Percentiles rank a stretch among this genome's conserved stretches.
Evolutionary conservation across 176 grass and related monocot genomes (phyloP).

Genomic region (Rhynchospora tenuis): DNA sequence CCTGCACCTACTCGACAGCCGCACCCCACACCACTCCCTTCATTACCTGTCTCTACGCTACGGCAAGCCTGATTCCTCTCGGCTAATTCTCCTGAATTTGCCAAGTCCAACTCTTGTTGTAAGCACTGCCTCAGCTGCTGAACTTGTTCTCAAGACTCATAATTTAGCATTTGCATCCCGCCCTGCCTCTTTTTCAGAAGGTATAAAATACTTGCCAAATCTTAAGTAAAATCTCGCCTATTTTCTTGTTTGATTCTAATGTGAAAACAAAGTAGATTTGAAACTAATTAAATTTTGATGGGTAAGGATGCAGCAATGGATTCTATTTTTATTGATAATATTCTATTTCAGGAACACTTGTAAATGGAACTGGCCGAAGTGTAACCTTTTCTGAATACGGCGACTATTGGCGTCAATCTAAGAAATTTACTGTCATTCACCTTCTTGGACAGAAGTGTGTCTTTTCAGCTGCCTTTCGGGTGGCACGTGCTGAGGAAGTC

Average conservation of each 20-base stretch:
- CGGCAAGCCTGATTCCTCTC: conserved; percentile 34
- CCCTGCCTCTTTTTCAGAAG: conserved; percentile 11
- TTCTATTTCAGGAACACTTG: background rate
- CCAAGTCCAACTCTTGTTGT: conserved; percentile 40
- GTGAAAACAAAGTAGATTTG: background rate
- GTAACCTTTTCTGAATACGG: conserved; percentile 53
- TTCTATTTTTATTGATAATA: background rate
- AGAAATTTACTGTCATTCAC: conserved; percentile 52
- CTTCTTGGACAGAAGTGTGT: conserved; percentile 45
- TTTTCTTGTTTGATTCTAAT: background rate
- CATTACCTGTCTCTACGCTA: conserved; percentile 29
- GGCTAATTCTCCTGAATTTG: conserved; percentile 29
- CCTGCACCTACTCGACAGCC: conserved; percentile 39
- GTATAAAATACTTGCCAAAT: background rate
- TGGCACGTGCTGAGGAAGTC: conserved; percentile 31
- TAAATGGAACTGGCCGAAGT: conserved; percentile 27
- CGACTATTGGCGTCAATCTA: conserved; percentile 47
- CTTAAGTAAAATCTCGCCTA: background rate
- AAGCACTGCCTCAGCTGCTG: conserved; percentile 35
- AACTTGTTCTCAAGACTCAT: conserved; percentile 48
- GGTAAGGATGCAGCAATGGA: background rate
- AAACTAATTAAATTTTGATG: background rate
- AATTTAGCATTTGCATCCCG: conserved; percentile 66
- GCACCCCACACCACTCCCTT: conserved; percentile 41
- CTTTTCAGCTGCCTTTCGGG: conserved; percentile 30